phyloP scores from a whole-genome alignment of 805 yeast species.

The Candida ponderosae region DNA sequence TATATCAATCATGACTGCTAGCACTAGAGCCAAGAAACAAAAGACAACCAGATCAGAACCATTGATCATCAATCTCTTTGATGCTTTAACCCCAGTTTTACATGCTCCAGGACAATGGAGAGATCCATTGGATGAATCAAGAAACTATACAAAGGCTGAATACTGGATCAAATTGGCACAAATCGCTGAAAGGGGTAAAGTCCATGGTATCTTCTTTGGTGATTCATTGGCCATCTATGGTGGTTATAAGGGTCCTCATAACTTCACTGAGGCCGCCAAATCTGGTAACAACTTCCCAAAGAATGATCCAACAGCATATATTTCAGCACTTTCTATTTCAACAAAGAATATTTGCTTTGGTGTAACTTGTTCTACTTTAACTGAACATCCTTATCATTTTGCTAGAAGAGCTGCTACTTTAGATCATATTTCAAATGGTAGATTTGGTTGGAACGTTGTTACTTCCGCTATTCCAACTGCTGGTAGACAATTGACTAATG shows the following conservation, averaged over 20 bases:
- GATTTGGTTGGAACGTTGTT: too few species aligned
- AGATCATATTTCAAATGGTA: too few species aligned
- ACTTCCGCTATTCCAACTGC: too few species aligned
- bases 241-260: slow-evolving; percentile 27
- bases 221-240: slow-evolving; percentile 29
- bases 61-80: slow-evolving; percentile 1
- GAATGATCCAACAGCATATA: too few species aligned
- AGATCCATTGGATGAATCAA: slow-evolving; percentile 1
- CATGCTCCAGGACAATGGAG: slow-evolving; percentile 3
- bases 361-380: slow-evolving; percentile 32
- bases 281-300: slow-evolving; percentile 16
- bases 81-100: slow-evolving; percentile 1
- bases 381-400: too few species aligned
- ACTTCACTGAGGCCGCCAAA: slow-evolving; percentile 22
- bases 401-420: too few species aligned
- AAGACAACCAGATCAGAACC: background rate
- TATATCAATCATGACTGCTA: background rate
- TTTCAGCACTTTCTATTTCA: slow-evolving; percentile 28
- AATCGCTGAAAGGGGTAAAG: slow-evolving; percentile 25
- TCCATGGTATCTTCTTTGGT: slow-evolving; percentile 26
- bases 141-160: slow-evolving; percentile 8
- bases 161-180: slow-evolving; percentile 28
- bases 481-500: too few species aligned
- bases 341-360: slow-evolving; percentile 31
- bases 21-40: background rate